Evolutionary conservation across 176 grass and related monocot genomes (phyloP).

Genomic region (Carex parvula): DNA sequence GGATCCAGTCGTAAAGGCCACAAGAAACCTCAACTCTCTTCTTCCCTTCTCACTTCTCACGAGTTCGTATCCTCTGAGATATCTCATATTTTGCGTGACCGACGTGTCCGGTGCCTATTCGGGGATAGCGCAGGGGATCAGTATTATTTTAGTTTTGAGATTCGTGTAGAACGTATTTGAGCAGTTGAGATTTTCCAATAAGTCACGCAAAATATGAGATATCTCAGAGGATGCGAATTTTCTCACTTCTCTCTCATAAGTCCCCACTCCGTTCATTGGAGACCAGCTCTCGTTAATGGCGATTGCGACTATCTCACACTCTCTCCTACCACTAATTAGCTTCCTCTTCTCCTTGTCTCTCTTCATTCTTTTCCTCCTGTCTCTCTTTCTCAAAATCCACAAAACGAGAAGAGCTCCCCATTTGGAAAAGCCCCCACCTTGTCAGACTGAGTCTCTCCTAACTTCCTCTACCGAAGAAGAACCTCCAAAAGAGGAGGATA

Average conservation of each 20-base stretch:
- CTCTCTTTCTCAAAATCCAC: conserved; percentile 27
- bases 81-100: too few species aligned
- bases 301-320: conserved; percentile 25
- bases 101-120: too few species aligned
- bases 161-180: too few species aligned
- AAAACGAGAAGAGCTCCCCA: background rate
- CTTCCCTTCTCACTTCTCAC: background rate
- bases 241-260: background rate
- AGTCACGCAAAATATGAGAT: too few species aligned
- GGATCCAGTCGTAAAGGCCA: too few species aligned
- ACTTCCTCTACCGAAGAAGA: background rate
- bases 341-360: conserved; percentile 17
- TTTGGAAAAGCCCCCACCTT: background rate
- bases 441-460: background rate
- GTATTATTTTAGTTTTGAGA: too few species aligned
- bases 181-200: too few species aligned
- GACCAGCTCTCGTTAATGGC: conserved; percentile 52
- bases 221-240: too few species aligned
- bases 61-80: too few species aligned
- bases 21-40: background rate
- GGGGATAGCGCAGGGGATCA: too few species aligned
- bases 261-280: background rate
- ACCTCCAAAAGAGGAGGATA: conserved; percentile 5
- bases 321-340: conserved; percentile 1
- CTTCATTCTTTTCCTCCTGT: conserved; percentile 11